Conservation (phyloP, 345 rosid genomes). For the Aquilaria yunnanensis region DNA sequence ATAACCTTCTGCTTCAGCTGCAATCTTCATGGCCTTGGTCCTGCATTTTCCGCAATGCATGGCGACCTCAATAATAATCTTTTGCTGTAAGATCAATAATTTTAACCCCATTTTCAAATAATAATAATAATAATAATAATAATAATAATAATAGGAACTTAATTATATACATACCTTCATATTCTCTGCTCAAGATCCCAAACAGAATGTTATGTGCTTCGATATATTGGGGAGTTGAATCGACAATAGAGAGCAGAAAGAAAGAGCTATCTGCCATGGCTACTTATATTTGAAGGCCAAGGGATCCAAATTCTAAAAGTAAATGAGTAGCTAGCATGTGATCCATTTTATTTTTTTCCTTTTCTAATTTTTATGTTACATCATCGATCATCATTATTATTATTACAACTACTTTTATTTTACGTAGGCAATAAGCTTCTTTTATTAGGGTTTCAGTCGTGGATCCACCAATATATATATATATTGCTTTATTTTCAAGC, state of each 20-base stretch:
- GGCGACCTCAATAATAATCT: slow-evolving; percentile 27
- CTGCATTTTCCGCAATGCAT: slow-evolving; percentile 29
- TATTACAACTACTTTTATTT: not conserved
- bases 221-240: too few relatives aligned
- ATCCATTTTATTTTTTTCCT: too few relatives aligned
- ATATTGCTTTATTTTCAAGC: too few relatives aligned
- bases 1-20: slow-evolving; percentile 28
- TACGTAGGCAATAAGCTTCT: not conserved
- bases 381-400: not conserved
- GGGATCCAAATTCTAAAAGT: not conserved
- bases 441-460: not conserved
- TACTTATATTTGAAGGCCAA: not conserved
- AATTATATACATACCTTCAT: slow-evolving; percentile 6
- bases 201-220: not conserved
- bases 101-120: not conserved
- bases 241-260: not conserved
- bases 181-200: slow-evolving; percentile 4
- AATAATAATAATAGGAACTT: not conserved
- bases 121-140: not conserved
- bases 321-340: not conserved
- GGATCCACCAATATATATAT: not conserved
- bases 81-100: slow-evolving; percentile 26
- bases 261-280: not conserved
- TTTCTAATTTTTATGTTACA: not conserved
- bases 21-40: slow-evolving; percentile 27